Evolutionary conservation across 2,329 filamentous ascomycete genomes (phyloP).

Genomic region (Colletotrichum costaricense): DNA sequence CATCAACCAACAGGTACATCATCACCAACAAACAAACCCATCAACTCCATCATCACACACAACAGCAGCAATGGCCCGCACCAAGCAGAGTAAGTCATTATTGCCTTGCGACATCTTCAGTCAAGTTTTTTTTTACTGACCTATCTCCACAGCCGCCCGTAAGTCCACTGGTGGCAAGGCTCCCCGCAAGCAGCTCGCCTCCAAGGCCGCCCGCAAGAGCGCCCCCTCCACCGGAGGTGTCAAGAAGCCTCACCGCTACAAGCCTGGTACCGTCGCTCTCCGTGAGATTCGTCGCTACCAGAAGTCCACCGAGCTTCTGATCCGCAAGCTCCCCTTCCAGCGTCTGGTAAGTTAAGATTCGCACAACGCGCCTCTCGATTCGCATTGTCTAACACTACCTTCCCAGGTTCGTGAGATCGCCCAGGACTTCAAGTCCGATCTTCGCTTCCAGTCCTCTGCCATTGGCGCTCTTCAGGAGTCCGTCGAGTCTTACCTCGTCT

Average conservation of each 20-base stretch:
- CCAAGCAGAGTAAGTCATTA: constrained; percentile 63
- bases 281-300: constrained; percentile 95
- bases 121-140: constrained; percentile 1
- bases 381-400: constrained; percentile 26
- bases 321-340: constrained; percentile 98
- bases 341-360: constrained; percentile 72
- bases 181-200: constrained; percentile 95
- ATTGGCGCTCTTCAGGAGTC: constrained; percentile 98
- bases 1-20: constrained; percentile 44
- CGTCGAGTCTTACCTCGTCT: constrained; percentile 98
- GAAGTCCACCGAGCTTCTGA: constrained; percentile 88
- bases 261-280: constrained; percentile 88
- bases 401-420: constrained; percentile 88
- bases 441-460: constrained; percentile 98
- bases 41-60: constrained; percentile 43
- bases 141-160: constrained; percentile 55
- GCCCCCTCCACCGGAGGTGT: constrained; percentile 96
- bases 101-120: too few species aligned
- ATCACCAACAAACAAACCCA: constrained; percentile 44
- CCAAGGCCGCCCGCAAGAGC: constrained; percentile 98
- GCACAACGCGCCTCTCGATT: neutral
- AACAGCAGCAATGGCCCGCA: constrained; percentile 68
- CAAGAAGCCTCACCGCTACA: constrained; percentile 93
- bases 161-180: constrained; percentile 86
- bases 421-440: constrained; percentile 93